These are phyloP conservation scores for Penicillium sp. DNA, from an alignment of 2,329 filamentous ascomycete genomes.

Conservation along the genomic window DNA sequence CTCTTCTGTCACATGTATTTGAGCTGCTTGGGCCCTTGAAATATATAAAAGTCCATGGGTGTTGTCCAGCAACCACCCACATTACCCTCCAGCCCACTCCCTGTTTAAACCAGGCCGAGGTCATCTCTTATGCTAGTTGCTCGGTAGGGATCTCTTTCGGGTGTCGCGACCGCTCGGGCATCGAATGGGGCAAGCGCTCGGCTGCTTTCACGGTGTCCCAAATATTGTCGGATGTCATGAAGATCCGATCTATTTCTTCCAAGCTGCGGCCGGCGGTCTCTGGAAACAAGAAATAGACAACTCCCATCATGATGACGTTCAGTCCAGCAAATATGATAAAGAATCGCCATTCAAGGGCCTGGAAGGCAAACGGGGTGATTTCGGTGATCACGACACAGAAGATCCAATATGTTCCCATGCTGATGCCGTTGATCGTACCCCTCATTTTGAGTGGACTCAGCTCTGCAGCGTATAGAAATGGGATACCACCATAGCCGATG, in stretches of 20 bases:
- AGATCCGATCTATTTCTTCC: conserved; percentile 13
- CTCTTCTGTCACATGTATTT: background rate
- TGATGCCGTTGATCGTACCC: conserved; percentile 9
- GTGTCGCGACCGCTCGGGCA: background rate
- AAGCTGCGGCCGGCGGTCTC: conserved; percentile 11
- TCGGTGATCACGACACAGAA: conserved; percentile 8
- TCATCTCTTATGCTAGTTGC: background rate
- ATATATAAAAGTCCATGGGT: too few relatives aligned
- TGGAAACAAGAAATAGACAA: conserved; percentile 10
- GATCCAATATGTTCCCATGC: conserved; percentile 3
- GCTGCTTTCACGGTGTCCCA: conserved; percentile 11
- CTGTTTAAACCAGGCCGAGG: too few relatives aligned
- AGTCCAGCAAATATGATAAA: conserved; percentile 11
- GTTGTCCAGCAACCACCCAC: background rate
- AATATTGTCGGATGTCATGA: conserved; percentile 5
- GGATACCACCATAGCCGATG: conserved; percentile 6
- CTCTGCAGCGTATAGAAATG: conserved; percentile 10
- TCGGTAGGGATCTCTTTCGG: background rate
- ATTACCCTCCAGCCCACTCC: background rate
- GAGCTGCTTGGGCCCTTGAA: too few relatives aligned
- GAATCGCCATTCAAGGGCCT: conserved; percentile 7
- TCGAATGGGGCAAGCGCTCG: background rate
- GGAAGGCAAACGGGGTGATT: conserved; percentile 8
- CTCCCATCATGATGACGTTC: conserved; percentile 3
- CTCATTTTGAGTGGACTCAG: conserved; percentile 8